Conservation (phyloP, 2,329 filamentous ascomycete genomes). For the Intubia oerlemansii region DNA sequence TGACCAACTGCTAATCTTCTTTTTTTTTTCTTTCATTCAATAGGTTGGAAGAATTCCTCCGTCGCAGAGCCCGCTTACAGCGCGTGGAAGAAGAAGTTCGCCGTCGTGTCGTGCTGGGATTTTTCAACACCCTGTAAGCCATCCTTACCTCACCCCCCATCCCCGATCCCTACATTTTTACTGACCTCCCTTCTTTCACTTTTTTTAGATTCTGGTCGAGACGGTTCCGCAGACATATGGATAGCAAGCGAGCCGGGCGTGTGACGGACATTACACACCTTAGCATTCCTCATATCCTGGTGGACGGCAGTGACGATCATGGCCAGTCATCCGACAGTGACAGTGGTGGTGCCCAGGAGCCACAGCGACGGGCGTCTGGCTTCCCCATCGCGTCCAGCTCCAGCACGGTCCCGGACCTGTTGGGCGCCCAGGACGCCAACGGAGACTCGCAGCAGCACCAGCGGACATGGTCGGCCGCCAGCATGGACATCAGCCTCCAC, state of each 20-base stretch:
- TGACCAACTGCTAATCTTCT: too few species aligned
- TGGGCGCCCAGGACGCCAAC: too few species aligned
- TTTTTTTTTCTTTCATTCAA: too few species aligned
- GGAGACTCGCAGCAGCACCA: conserved; percentile 13
- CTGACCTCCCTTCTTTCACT: too few species aligned
- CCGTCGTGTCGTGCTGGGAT: conserved; percentile 73
- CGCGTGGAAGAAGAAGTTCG: conserved; percentile 89
- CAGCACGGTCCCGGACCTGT: too few species aligned
- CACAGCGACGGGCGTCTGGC: too few species aligned
- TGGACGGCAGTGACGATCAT: too few species aligned
- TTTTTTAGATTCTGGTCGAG: conserved; percentile 68
- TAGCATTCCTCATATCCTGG: conserved; percentile 71
- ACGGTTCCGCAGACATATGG: conserved; percentile 55
- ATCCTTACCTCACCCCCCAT: not conserved
- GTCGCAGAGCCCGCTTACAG: conserved; percentile 73
- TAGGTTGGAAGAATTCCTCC: conserved; percentile 81
- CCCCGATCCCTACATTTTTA: not conserved
- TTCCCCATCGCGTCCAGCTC: too few species aligned
- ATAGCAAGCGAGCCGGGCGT: conserved; percentile 50
- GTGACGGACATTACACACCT: conserved; percentile 64
- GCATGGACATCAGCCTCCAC: conserved; percentile 21
- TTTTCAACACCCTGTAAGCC: conserved; percentile 73
- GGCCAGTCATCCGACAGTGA: too few species aligned
- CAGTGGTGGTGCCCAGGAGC: too few species aligned
- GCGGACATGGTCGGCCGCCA: conserved; percentile 20